Percentiles rank a stretch among this genome's conserved stretches.
phyloP scores from a whole-genome alignment of 768 basidiomycete genomes.

The Suillus brevipes region DNA sequence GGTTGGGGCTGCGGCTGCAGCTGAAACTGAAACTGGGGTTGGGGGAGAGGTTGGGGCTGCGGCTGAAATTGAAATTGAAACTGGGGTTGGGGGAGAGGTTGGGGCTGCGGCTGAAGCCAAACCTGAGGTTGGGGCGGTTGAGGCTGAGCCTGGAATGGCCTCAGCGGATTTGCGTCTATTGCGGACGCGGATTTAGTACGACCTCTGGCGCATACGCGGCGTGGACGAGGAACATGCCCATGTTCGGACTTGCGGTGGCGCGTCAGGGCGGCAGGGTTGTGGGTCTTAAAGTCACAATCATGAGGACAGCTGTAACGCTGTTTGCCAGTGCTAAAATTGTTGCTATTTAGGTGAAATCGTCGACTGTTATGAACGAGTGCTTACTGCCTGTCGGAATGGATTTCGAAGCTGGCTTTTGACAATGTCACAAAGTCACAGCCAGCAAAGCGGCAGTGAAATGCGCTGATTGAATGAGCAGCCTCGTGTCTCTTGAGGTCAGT shows the following conservation, averaged over 20 bases:
- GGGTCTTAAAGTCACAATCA: constrained; percentile 20
- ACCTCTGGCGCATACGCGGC: background rate
- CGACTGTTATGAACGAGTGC: background rate
- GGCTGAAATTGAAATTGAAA: too few relatives aligned
- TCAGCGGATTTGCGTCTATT: background rate
- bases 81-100: too few relatives aligned
- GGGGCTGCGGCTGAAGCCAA: background rate
- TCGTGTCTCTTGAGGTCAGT: constrained; percentile 26
- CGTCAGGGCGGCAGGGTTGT: constrained; percentile 25
- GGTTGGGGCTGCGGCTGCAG: too few relatives aligned
- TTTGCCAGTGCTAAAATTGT: constrained; percentile 23
- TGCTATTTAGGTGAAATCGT: background rate
- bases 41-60: too few relatives aligned
- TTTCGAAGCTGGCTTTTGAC: constrained; percentile 20
- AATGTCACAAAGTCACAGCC: constrained; percentile 17
- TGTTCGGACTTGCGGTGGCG: constrained; percentile 26
- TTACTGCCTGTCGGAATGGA: constrained; percentile 25
- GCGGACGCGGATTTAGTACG: background rate
- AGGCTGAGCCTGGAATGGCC: background rate
- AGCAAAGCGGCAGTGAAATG: constrained; percentile 14
- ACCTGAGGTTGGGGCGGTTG: background rate
- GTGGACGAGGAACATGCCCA: constrained; percentile 17
- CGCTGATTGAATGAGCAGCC: constrained; percentile 18
- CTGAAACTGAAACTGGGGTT: too few relatives aligned
- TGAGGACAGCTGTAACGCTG: constrained; percentile 8